These are phyloP conservation scores for Cryptosporidium sp. DNA, from an alignment of 169 alveolate genomes.

Conservation along the genomic window DNA sequence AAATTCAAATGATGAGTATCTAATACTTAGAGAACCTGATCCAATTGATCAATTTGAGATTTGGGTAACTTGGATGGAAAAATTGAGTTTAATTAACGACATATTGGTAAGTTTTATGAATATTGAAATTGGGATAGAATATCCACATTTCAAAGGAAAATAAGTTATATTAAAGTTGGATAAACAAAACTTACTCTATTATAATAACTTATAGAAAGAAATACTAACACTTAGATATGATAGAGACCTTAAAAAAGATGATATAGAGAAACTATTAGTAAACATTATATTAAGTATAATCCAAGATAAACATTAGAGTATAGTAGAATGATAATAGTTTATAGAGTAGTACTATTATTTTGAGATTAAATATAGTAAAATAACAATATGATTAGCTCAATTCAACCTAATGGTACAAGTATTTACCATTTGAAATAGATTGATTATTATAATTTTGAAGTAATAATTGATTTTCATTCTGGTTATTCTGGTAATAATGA, in stretches of 20 bases:
- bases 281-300: not conserved
- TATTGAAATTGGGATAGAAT: not conserved
- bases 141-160: not conserved
- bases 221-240: conserved; percentile 16
- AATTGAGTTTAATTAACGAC: conserved; percentile 1
- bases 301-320: not conserved
- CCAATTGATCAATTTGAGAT: conserved; percentile 47
- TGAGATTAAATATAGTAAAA: not conserved
- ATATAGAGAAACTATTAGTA: conserved; percentile 8
- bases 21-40: conserved; percentile 60
- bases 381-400: no score
- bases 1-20: conserved; percentile 1
- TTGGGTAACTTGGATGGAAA: conserved; percentile 54
- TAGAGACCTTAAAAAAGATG: conserved; percentile 12
- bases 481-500: not conserved
- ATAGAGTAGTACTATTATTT: not conserved
- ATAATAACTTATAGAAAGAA: not conserved
- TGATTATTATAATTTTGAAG: not conserved
- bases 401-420: not conserved
- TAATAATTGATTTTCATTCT: not conserved
- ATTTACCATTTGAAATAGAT: not conserved
- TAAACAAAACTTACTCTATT: not conserved
- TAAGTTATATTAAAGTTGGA: not conserved
- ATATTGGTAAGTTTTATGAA: conserved; percentile 48
- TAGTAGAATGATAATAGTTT: not conserved